These are phyloP conservation scores for Claviceps capensis DNA, from an alignment of 2,329 filamentous ascomycete species.

Conservation along the genomic window DNA sequence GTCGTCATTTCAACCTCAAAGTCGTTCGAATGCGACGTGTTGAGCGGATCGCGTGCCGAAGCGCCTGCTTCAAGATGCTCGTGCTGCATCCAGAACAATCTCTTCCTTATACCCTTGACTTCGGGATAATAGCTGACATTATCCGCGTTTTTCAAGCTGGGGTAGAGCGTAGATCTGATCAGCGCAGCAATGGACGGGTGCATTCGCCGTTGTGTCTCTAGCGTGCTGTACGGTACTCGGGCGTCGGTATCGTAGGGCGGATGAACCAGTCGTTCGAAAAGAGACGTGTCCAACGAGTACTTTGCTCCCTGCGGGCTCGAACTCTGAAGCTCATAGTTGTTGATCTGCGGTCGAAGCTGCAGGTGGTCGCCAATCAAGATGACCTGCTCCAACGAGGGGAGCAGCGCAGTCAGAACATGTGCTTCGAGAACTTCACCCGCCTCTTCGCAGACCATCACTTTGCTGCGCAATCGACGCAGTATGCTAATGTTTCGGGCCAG, in stretches of 20 bases:
- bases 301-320: constrained; percentile 31
- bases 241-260: constrained; percentile 10
- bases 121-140: constrained; percentile 25
- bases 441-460: constrained; percentile 53
- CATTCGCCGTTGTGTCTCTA: constrained; percentile 53
- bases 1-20: constrained; percentile 52
- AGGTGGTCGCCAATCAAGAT: constrained; percentile 52
- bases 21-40: constrained; percentile 37
- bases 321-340: constrained; percentile 39
- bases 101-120: constrained; percentile 37
- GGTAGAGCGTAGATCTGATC: constrained; percentile 44
- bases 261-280: constrained; percentile 47
- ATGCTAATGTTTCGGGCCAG: constrained; percentile 37
- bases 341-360: constrained; percentile 45
- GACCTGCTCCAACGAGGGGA: constrained; percentile 45
- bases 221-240: constrained; percentile 18
- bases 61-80: constrained; percentile 26
- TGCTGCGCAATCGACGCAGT: constrained; percentile 33
- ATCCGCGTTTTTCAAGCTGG: constrained; percentile 35
- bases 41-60: constrained; percentile 16
- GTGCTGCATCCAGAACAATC: constrained; percentile 52
- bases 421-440: constrained; percentile 55
- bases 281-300: constrained; percentile 43
- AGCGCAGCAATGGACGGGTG: constrained; percentile 46
- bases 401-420: constrained; percentile 44